phyloP scores from a whole-genome alignment of 1,139 yeast genomes.

The Sugiyamaella grinbergsii region DNA sequence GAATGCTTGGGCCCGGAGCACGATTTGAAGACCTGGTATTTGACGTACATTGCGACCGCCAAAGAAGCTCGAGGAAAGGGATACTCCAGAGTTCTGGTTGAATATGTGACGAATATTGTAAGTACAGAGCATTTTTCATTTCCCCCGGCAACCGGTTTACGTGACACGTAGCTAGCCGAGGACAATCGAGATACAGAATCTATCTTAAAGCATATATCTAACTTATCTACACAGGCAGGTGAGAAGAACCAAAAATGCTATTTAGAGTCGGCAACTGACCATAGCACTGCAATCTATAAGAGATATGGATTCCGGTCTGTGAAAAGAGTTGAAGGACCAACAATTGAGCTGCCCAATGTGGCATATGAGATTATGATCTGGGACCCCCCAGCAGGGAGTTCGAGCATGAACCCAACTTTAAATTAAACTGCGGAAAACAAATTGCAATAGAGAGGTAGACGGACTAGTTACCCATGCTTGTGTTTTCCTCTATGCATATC shows the following conservation, averaged over 20 bases:
- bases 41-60: conserved; percentile 63
- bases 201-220: too few relatives aligned
- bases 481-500: too few relatives aligned
- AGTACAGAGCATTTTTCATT: conserved; percentile 1
- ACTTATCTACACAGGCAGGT: conserved; percentile 49
- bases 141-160: not conserved
- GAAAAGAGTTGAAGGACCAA: conserved; percentile 25
- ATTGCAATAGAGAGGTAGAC: not conserved
- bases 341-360: conserved; percentile 17
- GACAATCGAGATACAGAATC: not conserved
- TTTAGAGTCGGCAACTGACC: conserved; percentile 58
- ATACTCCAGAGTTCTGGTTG: conserved; percentile 59
- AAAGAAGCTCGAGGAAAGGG: conserved; percentile 68
- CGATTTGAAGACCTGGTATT: conserved; percentile 53
- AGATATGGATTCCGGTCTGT: conserved; percentile 52
- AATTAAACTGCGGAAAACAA: too few relatives aligned
- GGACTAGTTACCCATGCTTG: too few relatives aligned
- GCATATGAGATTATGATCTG: conserved; percentile 21
- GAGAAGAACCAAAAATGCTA: conserved; percentile 50
- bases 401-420: too few relatives aligned
- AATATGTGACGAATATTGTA: conserved; percentile 54
- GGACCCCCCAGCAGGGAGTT: conserved; percentile 2
- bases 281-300: conserved; percentile 59
- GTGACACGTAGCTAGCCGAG: not conserved
- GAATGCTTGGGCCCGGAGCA: conserved; percentile 38